Evolutionary conservation across 345 rosid species (phyloP), one percentile per base, ranked within the genome.

Genomic region (Dimocarpus longan): DNA sequence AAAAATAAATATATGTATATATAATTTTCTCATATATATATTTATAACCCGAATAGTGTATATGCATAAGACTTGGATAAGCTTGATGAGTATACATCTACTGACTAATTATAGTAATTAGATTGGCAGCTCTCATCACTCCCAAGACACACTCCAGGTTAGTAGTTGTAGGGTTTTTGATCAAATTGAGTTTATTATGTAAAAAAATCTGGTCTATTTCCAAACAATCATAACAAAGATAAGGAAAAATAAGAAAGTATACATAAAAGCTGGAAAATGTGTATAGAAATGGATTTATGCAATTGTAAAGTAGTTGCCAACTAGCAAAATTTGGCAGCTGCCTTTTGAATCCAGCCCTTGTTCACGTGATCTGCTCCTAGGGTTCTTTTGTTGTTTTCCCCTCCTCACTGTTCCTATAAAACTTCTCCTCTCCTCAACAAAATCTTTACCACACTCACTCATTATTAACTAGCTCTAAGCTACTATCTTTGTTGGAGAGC

Each of bases 291-390:
- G 75, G 74, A 70, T 42, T 56, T 77, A 79, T 81, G 81, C 72
- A 82, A 70, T 71, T 80, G 78, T 76, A 83, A 72, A 81, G 75
- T 81, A 77, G 75, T 54, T 83, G 95, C 91, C 98, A 91, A 87
- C 98, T 89, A 83, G 90, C 93, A 88, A 78, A 85, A 26, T 90
- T 91, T 90, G 95, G 91, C 92, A 84, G 83, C 80, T 88, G 84
- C 83, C 88, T 72, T 82, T 82, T 50, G 76, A 77, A 80, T 63
- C 78, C 70, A 78, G 82, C 85, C 83, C 85, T 78, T 78, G 77
- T 88, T 90, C 96, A 94, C 97, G 96, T 94, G 98, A 85, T 77
- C 56, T 82, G 85, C 84, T 86, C 78, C 65, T 77, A 62, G 66
- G 77, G 75, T 54, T 76, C n/a, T 77, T 84, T 79, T 76, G 71